Base-by-base conservation (phyloP, 2,329 filamentous ascomycete species). In the Trichophyton mentagrophytes region DNA sequence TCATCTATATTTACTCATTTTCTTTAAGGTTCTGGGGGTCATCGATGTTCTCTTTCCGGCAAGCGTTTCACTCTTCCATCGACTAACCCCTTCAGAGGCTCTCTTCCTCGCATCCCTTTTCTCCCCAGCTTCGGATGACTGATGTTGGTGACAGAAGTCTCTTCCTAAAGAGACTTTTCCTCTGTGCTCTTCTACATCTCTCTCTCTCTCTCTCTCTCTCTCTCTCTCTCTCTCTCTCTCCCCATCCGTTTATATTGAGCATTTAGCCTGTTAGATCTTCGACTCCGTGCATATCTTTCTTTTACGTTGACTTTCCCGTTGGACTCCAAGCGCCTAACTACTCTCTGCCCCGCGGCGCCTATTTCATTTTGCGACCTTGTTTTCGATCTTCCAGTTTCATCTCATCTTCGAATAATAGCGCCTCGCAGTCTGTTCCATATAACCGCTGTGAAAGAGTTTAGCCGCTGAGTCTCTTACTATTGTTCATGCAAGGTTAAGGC, bases 271-370 rank as follows among this genome's bases (percentile, higher is more conserved):
- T 30, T 53, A 22, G 49, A 30, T 33, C 49, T 44, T 30, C 49
- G 22, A 15, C n/a, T 30, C 33, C 17, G 57, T 38, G 57, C 57
- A 42, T 59, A 42, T 58, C 22, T 44, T 13, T 38, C 25, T 59
- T 25, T 42, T 47, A 42, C 40, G 40, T 47, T 46, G 22, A 20
- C 40, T 46, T 38, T 44, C 57, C 22, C 42, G 40, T 17, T 33
- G 11, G 40, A 59, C 47, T 33, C 15, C 57, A 46, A 59, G 57
- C 57, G 57, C 57, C 42, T 30, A 30, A 30, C 27, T 30, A 33
- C 27, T 38, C 25, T 44, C 57, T 59, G 57, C 57, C 57, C 57
- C 40, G 57, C 57, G 42, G 57, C 57, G 57, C 42, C 42, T 59
- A 59, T 46, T 36, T 46, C 27, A 38, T 25, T 47, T 27, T 47